These are phyloP conservation scores for Talaromyces thailandensis DNA, from an alignment of 495 filamentous ascomycete genomes.

Conservation along the genomic window DNA sequence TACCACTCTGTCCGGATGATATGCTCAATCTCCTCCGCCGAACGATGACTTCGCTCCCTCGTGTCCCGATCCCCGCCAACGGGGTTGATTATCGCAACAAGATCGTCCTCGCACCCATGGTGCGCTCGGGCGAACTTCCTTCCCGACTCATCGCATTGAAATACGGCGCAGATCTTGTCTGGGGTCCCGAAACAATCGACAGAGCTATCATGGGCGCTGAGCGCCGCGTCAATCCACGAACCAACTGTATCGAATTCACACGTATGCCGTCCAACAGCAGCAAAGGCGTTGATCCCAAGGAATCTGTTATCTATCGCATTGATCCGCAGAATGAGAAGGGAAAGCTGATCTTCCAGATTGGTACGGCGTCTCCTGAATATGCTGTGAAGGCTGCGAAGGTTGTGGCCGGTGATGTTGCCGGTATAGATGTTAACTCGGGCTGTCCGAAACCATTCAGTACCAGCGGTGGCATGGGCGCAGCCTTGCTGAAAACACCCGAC, in stretches of 20 bases:
- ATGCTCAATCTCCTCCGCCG: constrained; percentile 36
- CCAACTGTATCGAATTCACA: constrained; percentile 63
- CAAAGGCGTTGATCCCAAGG: constrained; percentile 36
- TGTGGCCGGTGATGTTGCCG: constrained; percentile 77
- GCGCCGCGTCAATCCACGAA: constrained; percentile 63
- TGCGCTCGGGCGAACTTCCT: constrained; percentile 88
- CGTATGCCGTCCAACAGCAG: constrained; percentile 60
- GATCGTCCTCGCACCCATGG: constrained; percentile 94
- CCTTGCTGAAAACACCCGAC: constrained; percentile 74
- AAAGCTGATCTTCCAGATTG: constrained; percentile 81
- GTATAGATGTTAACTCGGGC: constrained; percentile 94
- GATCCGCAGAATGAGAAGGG: constrained; percentile 65
- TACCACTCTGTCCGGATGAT: constrained; percentile 10
- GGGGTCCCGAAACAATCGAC: constrained; percentile 95
- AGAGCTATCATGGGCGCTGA: constrained; percentile 77
- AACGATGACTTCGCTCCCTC: constrained; percentile 49
- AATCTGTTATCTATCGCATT: constrained; percentile 74
- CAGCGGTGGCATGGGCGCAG: constrained; percentile 88
- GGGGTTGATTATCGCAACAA: constrained; percentile 92
- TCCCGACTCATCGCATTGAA: constrained; percentile 78
- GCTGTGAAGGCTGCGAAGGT: constrained; percentile 78
- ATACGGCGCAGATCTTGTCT: constrained; percentile 94
- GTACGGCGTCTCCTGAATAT: constrained; percentile 67
- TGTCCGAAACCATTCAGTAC: constrained; percentile 96
- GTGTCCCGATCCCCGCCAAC: constrained; percentile 73